Percentiles rank a stretch among this genome's conserved stretches.
Evolutionary conservation across 2,329 filamentous ascomycete species (phyloP).

Genomic region (Herpomyces periplanetae): DNA sequence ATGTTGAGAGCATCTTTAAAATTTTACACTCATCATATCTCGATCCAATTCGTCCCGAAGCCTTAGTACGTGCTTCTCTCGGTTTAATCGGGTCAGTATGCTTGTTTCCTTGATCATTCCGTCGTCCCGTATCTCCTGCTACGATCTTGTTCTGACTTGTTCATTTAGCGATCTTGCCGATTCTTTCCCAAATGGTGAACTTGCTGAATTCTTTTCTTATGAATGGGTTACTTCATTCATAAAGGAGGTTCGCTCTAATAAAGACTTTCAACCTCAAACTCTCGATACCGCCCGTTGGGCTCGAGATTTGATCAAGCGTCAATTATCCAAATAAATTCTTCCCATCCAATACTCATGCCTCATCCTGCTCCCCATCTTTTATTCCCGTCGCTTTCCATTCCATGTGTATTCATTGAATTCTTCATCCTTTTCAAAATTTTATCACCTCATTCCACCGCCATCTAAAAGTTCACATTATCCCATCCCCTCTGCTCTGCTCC

Average conservation of each 20-base stretch:
- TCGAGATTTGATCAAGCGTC: constrained; percentile 81
- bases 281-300: constrained; percentile 89
- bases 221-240: constrained; percentile 71
- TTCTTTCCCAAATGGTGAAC: constrained; percentile 61
- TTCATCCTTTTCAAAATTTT: no score
- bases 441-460: no score
- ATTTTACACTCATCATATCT: constrained; percentile 40
- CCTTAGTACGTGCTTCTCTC: constrained; percentile 70
- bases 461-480: no score
- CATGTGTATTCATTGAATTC: no score
- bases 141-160: constrained; percentile 7
- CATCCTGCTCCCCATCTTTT: no score
- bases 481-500: no score
- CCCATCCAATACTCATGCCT: no score
- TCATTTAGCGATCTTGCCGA: constrained; percentile 45
- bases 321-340: no score
- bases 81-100: constrained; percentile 56
- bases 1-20: constrained; percentile 49
- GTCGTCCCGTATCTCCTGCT: constrained; percentile 2
- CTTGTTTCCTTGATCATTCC: constrained; percentile 1
- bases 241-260: constrained; percentile 59
- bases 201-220: constrained; percentile 42
- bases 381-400: no score
- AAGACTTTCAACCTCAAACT: constrained; percentile 46
- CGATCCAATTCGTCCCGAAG: constrained; percentile 62